phyloP scores from a whole-genome alignment of 768 basidiomycete genomes.

The Termitomyces sp. region DNA sequence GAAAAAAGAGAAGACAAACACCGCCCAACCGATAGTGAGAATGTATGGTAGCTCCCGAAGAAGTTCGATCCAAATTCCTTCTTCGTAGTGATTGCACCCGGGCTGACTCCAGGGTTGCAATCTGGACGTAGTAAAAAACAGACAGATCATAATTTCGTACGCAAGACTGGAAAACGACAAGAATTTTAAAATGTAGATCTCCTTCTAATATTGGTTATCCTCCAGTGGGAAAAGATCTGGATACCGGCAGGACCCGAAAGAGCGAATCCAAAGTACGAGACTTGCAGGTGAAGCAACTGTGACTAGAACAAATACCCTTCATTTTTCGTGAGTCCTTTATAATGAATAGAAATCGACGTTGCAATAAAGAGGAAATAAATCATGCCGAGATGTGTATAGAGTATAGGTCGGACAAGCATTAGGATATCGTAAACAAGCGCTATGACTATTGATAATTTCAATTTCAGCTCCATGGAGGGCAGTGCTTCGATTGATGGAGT shows the following conservation, averaged over 20 bases:
- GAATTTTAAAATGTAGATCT: neutral
- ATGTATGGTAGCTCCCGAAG: neutral
- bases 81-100: neutral
- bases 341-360: neutral
- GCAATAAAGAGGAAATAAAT: neutral
- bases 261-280: neutral
- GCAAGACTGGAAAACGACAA: neutral
- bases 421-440: neutral
- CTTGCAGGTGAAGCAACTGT: neutral
- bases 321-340: neutral
- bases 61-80: neutral
- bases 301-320: neutral
- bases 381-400: neutral
- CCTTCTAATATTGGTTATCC: neutral
- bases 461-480: neutral
- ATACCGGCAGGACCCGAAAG: neutral
- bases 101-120: neutral
- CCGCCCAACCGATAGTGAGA: neutral
- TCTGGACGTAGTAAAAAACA: neutral
- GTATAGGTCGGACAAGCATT: neutral
- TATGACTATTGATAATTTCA: neutral
- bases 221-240: too few species aligned
- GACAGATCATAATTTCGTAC: neutral
- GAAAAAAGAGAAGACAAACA: neutral
- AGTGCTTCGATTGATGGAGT: neutral